Evolutionary conservation across 2,329 filamentous ascomycete species (phyloP), one percentile per base, ranked within the genome.

Genomic region (Conoideocrella luteorostrata): DNA sequence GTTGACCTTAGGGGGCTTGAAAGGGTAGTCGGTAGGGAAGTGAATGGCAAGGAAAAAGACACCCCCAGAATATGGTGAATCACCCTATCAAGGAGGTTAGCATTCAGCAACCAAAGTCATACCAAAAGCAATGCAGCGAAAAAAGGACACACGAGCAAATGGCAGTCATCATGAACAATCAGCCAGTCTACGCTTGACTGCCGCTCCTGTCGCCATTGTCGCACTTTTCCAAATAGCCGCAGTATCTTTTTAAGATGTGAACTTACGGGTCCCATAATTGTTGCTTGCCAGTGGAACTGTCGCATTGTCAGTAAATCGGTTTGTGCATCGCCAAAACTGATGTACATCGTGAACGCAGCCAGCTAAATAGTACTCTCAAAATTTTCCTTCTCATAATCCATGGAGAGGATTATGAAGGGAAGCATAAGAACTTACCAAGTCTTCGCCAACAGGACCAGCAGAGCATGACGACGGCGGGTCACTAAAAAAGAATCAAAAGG

Each of bases 1-100:
- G 85, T 96, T 96, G 72, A 98, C 90, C 82, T 98, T 98, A 58
- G 93, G 93, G 51, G 93, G 93, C 85, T 98, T 98, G 80, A 98
- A 98, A 33, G 93, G 93, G 72, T 98, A 98, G 78, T 98, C 93
- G 78, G 93, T 98, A 56, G 93, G 93, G 78, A 98, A 97, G 74
- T 96, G 89, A 65, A 98, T 98, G 57, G 86, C 84, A 55, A 98
- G 81, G 82, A 98, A 98, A 80, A 98, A 98, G 58, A 98, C 91
- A 63, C 93, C 93, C 67, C 91, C 90, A 40, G 90, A 88, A 78
- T 97, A 98, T 68, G 93, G 93, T 63, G 89, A 96, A 70, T 97
- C 93, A 68, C 86, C 79, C 88, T 94, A 58, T 48, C 23, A n/a
- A 35, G 37, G 41, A 33, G 21, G 53, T 66, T 54, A 70, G 64